Conservation (phyloP, 2,329 filamentous ascomycete genomes). For the Fusarium torulosum region DNA sequence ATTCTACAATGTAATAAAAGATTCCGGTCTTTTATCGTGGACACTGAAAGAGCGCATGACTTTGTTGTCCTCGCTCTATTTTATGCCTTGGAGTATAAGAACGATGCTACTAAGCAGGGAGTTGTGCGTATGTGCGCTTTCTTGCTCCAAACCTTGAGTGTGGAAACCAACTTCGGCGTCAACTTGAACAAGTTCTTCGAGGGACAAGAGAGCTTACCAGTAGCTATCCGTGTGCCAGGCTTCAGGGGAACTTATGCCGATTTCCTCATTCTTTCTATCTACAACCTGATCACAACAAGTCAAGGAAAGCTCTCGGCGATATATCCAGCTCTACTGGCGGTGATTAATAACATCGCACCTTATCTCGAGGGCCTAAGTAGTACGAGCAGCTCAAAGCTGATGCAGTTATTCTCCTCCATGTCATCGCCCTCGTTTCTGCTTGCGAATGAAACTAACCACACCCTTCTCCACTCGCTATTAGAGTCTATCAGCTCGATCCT, state of each 20-base stretch:
- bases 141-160: conserved; percentile 92
- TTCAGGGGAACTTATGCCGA: conserved; percentile 94
- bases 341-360: conserved; percentile 93
- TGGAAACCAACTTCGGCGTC: conserved; percentile 89
- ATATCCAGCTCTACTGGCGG: conserved; percentile 90
- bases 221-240: conserved; percentile 81
- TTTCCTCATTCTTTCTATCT: conserved; percentile 94
- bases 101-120: conserved; percentile 88
- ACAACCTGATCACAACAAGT: conserved; percentile 89
- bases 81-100: conserved; percentile 90
- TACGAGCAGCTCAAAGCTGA: conserved; percentile 81
- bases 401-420: conserved; percentile 93
- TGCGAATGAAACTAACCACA: conserved; percentile 91
- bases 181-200: conserved; percentile 92
- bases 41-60: conserved; percentile 92
- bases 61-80: conserved; percentile 92
- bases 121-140: conserved; percentile 98
- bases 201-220: conserved; percentile 87
- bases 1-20: conserved; percentile 96
- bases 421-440: conserved; percentile 92
- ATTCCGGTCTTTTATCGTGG: conserved; percentile 96
- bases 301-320: conserved; percentile 91
- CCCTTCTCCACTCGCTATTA: conserved; percentile 81
- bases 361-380: conserved; percentile 83
- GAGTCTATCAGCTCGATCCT: conserved; percentile 91